Base-by-base conservation (phyloP, 2,329 filamentous ascomycete species). In the Aspergillus fumigatus region DNA sequence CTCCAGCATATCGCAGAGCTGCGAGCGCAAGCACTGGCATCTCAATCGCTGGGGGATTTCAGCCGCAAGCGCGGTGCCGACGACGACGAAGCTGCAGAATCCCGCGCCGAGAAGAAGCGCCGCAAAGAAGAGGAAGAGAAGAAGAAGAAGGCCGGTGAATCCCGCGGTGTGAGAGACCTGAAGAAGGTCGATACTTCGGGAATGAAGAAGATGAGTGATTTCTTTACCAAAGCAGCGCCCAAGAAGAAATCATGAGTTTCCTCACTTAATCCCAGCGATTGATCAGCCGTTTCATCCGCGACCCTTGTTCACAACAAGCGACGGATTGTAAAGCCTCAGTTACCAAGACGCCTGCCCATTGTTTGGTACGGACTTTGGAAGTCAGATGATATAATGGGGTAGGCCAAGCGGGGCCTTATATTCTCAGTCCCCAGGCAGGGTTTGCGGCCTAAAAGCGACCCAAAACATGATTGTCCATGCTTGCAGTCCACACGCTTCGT, bases 191-290 rank as follows among this genome's bases (percentile, higher is more conserved):
- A 97, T 75, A 92, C 88, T 0, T 84, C 77, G 23, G 94, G 94
- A 1, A 99, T 99, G 94, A 94, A 89, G 82, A 99, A 97, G 79
- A 84, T 99, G 83, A 96, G 90, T 70, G 84, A 87, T 59, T 99
- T 99, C 76, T 99, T 99, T 73, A 85, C 85, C 58, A 95, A 93
- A 76, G 69, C 72, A 27, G 64, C 71, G 27, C 48, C 64, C 10
- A 70, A 71, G 58, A 73, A 73, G 59, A 73, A 73, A 53, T 56
- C 69, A 38, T 73, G 65, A 67, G 49, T 14, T 26, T 32, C n/a
- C 23, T 35, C 52, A 5, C n/a, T 45, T 23, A 23, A 19, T 19
- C n/a, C 19, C 8, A 23, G 23, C 41, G 19, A 19, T 14, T 23
- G 19, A 23, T 21, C 7, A 23, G 41, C 19, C 8, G 21, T 5